phyloP scores from a whole-genome alignment of 768 basidiomycete species.

The Suillus luteus region DNA sequence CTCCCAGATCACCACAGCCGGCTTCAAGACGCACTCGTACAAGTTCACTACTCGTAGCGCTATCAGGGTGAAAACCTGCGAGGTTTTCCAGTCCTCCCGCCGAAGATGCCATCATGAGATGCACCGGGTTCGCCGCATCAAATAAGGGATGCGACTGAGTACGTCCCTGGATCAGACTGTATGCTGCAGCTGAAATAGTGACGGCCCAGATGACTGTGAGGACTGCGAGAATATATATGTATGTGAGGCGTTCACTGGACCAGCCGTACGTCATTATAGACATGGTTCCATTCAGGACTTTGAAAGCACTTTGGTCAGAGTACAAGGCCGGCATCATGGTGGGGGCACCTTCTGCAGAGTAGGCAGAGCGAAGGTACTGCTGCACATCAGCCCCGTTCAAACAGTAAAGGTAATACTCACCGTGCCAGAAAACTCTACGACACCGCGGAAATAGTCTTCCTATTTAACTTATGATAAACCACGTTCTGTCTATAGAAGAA shows the following conservation, averaged over 20 bases:
- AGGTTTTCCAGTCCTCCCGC: background rate
- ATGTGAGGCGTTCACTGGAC: background rate
- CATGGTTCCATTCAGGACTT: slow-evolving; percentile 6
- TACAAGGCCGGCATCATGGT: background rate
- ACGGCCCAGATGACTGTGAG: background rate
- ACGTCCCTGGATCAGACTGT: background rate
- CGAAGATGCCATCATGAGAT: background rate
- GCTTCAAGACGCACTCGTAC: background rate
- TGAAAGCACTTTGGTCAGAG: background rate
- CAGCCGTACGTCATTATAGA: slow-evolving; percentile 5
- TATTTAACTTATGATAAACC: background rate
- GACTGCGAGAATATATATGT: background rate
- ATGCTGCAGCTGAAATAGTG: background rate
- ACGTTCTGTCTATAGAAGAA: background rate
- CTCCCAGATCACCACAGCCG: background rate
- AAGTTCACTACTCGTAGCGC: background rate
- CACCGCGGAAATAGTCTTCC: slow-evolving; percentile 11
- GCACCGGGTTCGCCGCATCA: background rate
- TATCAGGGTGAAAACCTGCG: background rate
- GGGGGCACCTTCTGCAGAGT: slow-evolving; percentile 5
- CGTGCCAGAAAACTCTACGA: slow-evolving; percentile 14
- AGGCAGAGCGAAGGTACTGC: slow-evolving; percentile 14
- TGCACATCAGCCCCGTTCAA: background rate
- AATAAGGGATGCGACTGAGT: background rate
- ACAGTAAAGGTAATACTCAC: background rate